Evolutionary conservation across 768 basidiomycete species (phyloP).

Genomic region (Collybiopsis luxurians): DNA sequence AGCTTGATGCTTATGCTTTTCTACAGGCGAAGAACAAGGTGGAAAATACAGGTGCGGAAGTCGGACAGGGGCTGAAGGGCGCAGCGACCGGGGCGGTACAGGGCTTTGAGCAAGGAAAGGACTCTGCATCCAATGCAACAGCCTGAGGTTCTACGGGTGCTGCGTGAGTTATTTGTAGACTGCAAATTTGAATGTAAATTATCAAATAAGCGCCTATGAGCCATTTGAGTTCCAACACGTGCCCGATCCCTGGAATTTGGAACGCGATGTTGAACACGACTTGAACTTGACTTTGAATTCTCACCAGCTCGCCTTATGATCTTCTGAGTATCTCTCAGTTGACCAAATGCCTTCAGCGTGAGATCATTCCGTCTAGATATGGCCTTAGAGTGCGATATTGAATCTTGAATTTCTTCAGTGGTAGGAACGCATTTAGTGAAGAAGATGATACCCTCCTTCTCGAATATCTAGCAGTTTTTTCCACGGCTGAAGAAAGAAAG

Average conservation of each 20-base stretch:
- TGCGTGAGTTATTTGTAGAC: neutral
- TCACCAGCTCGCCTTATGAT: too few relatives aligned
- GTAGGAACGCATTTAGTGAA: neutral
- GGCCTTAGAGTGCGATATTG: neutral
- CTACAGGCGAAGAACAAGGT: neutral
- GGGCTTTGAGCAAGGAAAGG: neutral
- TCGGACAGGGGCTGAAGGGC: neutral
- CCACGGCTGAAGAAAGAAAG: neutral
- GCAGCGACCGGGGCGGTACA: neutral
- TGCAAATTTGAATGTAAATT: neutral
- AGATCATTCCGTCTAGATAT: neutral
- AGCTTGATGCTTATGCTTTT: too few relatives aligned
- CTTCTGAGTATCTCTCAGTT: neutral
- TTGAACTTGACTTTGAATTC: too few relatives aligned
- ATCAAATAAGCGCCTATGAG: too few relatives aligned
- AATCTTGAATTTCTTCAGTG: neutral
- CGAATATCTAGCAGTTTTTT: neutral
- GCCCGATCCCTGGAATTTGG: too few relatives aligned
- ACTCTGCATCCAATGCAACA: too few relatives aligned
- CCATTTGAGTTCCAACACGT: too few relatives aligned
- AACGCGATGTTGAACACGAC: too few relatives aligned
- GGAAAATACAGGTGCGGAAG: neutral
- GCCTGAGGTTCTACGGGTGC: too few relatives aligned
- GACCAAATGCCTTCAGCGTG: slow-evolving; percentile 1
- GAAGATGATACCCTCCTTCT: neutral